A percentile compares a stretch with the other conserved stretches of the same genome.
phyloP scores from a whole-genome alignment of 108 stramenopile species.

The Pseudonitzschia pungens region DNA sequence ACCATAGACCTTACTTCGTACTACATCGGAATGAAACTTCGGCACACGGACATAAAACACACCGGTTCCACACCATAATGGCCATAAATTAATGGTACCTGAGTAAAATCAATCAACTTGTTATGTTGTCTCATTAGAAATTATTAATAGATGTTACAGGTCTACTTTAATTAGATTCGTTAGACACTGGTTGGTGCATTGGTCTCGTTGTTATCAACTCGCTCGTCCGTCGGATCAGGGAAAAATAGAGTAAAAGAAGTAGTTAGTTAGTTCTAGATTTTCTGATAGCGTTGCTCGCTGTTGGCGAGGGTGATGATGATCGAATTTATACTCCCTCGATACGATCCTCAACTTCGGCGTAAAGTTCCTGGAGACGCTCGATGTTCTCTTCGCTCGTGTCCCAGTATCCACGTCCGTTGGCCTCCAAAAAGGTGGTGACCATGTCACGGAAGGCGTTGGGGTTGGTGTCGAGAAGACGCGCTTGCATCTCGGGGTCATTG shows the following conservation, averaged over 20 bases:
- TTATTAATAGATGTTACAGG: constrained; percentile 13
- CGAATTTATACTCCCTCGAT: constrained; percentile 90
- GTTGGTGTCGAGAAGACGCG: constrained; percentile 92
- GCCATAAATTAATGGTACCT: no score
- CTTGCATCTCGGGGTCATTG: constrained; percentile 94
- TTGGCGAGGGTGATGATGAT: not conserved
- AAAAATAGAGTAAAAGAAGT: not conserved
- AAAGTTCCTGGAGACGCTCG: constrained; percentile 92
- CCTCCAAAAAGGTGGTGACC: constrained; percentile 96
- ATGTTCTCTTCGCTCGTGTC: constrained; percentile 94
- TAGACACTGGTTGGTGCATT: constrained; percentile 8
- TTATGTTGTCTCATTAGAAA: no score
- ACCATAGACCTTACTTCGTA: no score
- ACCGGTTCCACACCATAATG: no score
- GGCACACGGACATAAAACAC: no score
- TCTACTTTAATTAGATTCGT: constrained; percentile 8
- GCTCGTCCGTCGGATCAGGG: constrained; percentile 7
- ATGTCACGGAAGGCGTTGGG: constrained; percentile 97
- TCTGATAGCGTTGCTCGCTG: constrained; percentile 2
- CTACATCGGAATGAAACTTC: no score
- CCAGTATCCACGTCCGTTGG: constrained; percentile 96
- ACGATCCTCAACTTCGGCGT: constrained; percentile 96
- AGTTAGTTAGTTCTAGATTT: constrained; percentile 2
- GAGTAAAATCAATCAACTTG: no score
- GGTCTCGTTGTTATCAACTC: constrained; percentile 1